phyloP scores from a whole-genome alignment of 495 filamentous ascomycete genomes.

The Umbilicaria muhlenbergii region DNA sequence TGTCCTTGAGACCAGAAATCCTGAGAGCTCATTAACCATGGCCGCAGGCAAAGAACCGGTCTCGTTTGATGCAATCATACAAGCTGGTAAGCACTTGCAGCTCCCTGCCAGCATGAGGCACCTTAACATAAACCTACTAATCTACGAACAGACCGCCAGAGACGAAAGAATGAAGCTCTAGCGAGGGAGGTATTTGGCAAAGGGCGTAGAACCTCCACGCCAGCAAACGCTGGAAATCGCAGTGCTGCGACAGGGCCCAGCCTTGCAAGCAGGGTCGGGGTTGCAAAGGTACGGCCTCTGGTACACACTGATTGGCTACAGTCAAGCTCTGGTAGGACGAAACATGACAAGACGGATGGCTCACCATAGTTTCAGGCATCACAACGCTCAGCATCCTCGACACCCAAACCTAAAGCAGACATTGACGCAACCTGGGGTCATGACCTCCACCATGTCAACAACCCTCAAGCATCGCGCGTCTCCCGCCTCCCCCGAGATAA shows the following conservation, averaged over 20 bases:
- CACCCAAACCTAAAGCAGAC: conserved; percentile 20
- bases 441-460: conserved; percentile 3
- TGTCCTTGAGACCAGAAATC: too few relatives aligned
- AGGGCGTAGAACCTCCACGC: conserved; percentile 43
- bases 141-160: conserved; percentile 38
- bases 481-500: conserved; percentile 15
- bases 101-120: not conserved
- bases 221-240: conserved; percentile 28
- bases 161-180: conserved; percentile 53
- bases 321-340: conserved; percentile 3
- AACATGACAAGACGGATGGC: not conserved
- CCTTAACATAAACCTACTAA: not conserved
- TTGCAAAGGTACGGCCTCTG: conserved; percentile 42
- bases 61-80: conserved; percentile 52
- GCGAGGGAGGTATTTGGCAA: conserved; percentile 56
- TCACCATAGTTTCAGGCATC: conserved; percentile 5
- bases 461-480: conserved; percentile 8
- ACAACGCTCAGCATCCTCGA: conserved; percentile 29
- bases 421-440: conserved; percentile 8
- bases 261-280: conserved; percentile 61
- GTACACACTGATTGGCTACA: not conserved
- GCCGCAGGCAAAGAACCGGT: conserved; percentile 30
- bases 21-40: conserved; percentile 18
- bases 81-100: conserved; percentile 32
- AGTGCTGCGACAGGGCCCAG: conserved; percentile 34